These are phyloP conservation scores for Cryptosporidium parvum DNA, from an alignment of 169 alveolate genomes.

Conservation along the genomic window DNA sequence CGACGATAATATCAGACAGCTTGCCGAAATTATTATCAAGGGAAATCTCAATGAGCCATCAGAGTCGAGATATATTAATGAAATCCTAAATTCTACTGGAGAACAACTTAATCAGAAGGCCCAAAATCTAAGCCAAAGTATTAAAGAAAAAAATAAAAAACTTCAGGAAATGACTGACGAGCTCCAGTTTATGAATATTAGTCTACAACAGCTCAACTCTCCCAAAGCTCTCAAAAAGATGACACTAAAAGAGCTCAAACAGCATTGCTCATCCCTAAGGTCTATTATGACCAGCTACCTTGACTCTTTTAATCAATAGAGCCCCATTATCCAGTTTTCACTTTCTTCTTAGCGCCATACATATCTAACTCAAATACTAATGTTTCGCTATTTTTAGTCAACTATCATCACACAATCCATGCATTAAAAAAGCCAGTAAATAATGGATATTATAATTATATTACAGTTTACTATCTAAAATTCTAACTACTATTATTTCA, in stretches of 20 bases:
- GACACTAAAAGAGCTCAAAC: slow-evolving; percentile 61
- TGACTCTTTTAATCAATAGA: neutral
- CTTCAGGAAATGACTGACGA: slow-evolving; percentile 54
- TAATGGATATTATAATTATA: too few relatives aligned
- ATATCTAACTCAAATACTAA: neutral
- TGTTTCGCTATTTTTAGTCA: neutral
- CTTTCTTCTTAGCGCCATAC: neutral
- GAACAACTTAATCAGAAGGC: slow-evolving; percentile 48
- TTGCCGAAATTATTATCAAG: slow-evolving; percentile 16
- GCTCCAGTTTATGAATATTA: slow-evolving; percentile 36
- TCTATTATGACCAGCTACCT: slow-evolving; percentile 46
- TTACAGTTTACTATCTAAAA: neutral
- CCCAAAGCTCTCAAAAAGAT: slow-evolving; percentile 39
- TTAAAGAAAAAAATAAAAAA: slow-evolving; percentile 50
- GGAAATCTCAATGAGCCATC: slow-evolving; percentile 2
- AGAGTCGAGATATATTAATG: slow-evolving; percentile 18
- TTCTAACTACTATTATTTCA: neutral
- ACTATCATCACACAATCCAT: neutral
- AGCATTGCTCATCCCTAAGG: slow-evolving; percentile 36
- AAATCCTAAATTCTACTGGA: slow-evolving; percentile 34
- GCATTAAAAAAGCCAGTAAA: neutral
- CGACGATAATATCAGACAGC: slow-evolving; percentile 47
- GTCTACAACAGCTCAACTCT: slow-evolving; percentile 26
- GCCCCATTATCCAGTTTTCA: neutral
- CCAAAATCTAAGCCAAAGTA: slow-evolving; percentile 43